Evolutionary conservation across 2,329 filamentous ascomycete species (phyloP).

Genomic region (Ceratocystis colombiana): DNA sequence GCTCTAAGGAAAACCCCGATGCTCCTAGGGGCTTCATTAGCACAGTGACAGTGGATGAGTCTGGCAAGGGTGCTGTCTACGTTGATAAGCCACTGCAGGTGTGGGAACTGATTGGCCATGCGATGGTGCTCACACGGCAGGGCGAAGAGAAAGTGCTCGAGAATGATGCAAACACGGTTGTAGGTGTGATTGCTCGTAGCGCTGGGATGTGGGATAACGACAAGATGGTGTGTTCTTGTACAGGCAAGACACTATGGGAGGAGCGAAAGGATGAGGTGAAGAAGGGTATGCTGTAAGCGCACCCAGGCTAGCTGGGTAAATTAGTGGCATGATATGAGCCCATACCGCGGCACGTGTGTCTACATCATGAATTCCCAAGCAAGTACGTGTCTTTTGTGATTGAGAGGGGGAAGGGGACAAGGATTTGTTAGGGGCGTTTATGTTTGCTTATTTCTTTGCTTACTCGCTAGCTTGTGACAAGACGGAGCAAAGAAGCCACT

Average conservation of each 20-base stretch:
- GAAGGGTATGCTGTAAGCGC: conserved; percentile 75
- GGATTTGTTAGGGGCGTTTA: too few relatives aligned
- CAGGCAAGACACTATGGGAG: conserved; percentile 96
- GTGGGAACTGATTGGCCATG: conserved; percentile 93
- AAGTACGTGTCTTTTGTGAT: neutral
- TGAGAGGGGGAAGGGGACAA: too few relatives aligned
- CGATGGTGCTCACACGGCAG: conserved; percentile 70
- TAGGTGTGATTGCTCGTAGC: conserved; percentile 88
- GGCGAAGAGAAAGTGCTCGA: conserved; percentile 43
- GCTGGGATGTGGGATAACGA: conserved; percentile 99
- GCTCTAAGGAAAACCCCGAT: conserved; percentile 25
- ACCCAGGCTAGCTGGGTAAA: neutral
- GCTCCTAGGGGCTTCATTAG: conserved; percentile 52
- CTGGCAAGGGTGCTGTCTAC: conserved; percentile 70
- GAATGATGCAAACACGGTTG: conserved; percentile 75
- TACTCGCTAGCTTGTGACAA: too few relatives aligned
- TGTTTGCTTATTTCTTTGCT: too few relatives aligned
- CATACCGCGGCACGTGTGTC: too few relatives aligned
- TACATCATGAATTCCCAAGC: neutral
- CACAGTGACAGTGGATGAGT: conserved; percentile 60
- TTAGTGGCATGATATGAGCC: neutral
- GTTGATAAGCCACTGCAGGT: conserved; percentile 73
- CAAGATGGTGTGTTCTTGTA: conserved; percentile 96
- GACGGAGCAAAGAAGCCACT: too few relatives aligned
- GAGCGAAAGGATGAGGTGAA: conserved; percentile 81